Percentiles rank a stretch among this genome's conserved stretches.
These are phyloP conservation scores for Pseudocercospora eumusae DNA, from an alignment of 2,329 filamentous ascomycete genomes.

Conservation along the genomic window DNA sequence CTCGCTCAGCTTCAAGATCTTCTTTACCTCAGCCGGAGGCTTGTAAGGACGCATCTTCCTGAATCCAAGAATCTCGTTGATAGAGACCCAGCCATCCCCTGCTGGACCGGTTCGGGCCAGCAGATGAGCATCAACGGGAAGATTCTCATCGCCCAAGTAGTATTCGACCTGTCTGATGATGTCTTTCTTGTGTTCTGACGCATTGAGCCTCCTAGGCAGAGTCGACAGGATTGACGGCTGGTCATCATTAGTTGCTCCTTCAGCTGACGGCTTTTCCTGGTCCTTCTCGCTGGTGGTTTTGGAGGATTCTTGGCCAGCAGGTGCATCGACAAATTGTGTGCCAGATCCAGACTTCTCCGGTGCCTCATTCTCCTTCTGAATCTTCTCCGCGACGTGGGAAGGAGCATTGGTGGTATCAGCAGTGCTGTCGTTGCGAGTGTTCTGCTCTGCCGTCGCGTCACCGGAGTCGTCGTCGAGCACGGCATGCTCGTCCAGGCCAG, in stretches of 20 bases:
- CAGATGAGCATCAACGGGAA: slow-evolving; percentile 46
- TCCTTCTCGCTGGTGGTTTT: neutral
- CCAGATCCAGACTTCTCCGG: neutral
- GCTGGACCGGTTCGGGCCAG: slow-evolving; percentile 44
- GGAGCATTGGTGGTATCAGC: neutral
- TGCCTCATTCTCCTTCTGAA: neutral
- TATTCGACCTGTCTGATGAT: slow-evolving; percentile 48
- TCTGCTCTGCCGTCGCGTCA: neutral
- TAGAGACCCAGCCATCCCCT: slow-evolving; percentile 47
- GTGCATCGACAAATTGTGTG: neutral
- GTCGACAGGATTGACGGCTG: neutral
- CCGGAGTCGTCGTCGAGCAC: neutral
- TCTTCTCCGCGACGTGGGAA: neutral
- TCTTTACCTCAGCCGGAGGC: slow-evolving; percentile 42
- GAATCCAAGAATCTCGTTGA: slow-evolving; percentile 49
- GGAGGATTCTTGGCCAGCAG: neutral
- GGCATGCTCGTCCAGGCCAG: neutral
- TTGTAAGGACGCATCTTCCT: slow-evolving; percentile 51
- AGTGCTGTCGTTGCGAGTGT: neutral
- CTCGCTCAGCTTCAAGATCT: neutral
- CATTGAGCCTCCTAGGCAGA: neutral
- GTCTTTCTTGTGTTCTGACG: slow-evolving; percentile 16
- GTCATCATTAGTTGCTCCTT: neutral
- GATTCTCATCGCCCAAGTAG: slow-evolving; percentile 54
- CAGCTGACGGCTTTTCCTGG: neutral